Percentiles rank a stretch among this genome's conserved stretches.
Evolutionary conservation across 345 rosid genomes (phyloP).

Genomic region (Erodium maritimum): DNA sequence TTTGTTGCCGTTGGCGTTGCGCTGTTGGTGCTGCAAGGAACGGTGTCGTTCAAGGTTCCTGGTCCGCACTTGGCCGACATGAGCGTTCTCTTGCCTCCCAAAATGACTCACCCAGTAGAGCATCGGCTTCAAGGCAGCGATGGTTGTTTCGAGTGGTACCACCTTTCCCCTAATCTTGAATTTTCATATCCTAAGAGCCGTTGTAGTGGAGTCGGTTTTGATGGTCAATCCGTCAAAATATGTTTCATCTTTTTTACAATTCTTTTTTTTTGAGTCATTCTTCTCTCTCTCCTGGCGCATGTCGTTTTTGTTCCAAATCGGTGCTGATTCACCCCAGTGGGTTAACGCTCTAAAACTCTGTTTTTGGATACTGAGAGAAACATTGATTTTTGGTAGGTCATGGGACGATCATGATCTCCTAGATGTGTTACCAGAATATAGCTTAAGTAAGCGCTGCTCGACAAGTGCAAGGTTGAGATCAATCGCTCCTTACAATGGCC

Average conservation of each 20-base stretch:
- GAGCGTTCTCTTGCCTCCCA: conserved; percentile 82
- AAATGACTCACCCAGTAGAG: conserved; percentile 75
- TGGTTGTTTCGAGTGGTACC: conserved; percentile 94
- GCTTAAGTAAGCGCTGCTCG: conserved; percentile 59
- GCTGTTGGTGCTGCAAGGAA: conserved; percentile 12
- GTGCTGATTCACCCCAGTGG: too few species aligned
- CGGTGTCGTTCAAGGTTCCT: conserved; percentile 30
- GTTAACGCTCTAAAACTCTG: too few species aligned
- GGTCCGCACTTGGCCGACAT: conserved; percentile 93
- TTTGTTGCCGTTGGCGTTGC: conserved; percentile 14
- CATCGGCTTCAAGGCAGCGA: conserved; percentile 90
- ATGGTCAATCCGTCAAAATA: too few species aligned
- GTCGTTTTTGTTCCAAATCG: too few species aligned
- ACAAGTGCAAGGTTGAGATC: conserved; percentile 75
- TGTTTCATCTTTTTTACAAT: too few species aligned
- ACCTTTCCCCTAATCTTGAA: too few species aligned
- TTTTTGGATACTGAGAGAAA: too few species aligned
- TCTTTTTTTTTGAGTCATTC: too few species aligned
- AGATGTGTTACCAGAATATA: conserved; percentile 76
- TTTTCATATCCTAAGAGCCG: too few species aligned
- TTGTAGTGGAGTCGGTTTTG: too few species aligned
- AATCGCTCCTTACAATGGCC: conserved; percentile 55
- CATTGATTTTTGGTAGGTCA: too few species aligned
- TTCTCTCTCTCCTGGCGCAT: too few species aligned
- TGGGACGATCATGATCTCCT: conserved; percentile 93